These are phyloP conservation scores for Aspergillus sclerotioniger DNA, from an alignment of 495 filamentous ascomycete species.

Conservation along the genomic window DNA sequence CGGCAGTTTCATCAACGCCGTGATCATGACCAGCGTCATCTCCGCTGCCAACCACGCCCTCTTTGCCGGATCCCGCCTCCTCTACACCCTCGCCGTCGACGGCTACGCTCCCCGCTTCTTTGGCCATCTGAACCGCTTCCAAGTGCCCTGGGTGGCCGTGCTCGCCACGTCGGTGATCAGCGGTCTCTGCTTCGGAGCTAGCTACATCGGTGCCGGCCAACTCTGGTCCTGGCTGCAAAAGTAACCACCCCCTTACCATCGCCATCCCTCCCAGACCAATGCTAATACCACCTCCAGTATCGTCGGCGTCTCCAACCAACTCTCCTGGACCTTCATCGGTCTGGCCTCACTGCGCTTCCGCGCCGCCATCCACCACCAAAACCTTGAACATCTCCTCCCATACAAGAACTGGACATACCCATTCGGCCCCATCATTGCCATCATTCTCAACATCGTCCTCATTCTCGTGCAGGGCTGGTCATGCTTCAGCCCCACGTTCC, in stretches of 20 bases:
- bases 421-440: slow-evolving; percentile 49
- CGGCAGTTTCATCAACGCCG: slow-evolving; percentile 56
- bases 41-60: slow-evolving; percentile 55
- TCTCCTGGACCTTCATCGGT: slow-evolving; percentile 60
- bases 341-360: slow-evolving; percentile 61
- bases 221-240: slow-evolving; percentile 59
- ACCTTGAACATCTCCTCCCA: slow-evolving; percentile 56
- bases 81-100: slow-evolving; percentile 49
- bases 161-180: slow-evolving; percentile 54
- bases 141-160: slow-evolving; percentile 59
- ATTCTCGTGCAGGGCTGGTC: slow-evolving; percentile 62
- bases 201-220: slow-evolving; percentile 59
- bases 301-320: slow-evolving; percentile 62
- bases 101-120: slow-evolving; percentile 50
- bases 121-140: slow-evolving; percentile 50
- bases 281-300: slow-evolving; percentile 29
- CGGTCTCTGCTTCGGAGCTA: slow-evolving; percentile 59
- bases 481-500: slow-evolving; percentile 53
- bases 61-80: slow-evolving; percentile 52
- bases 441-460: slow-evolving; percentile 53
- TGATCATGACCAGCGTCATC: slow-evolving; percentile 53
- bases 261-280: background rate
- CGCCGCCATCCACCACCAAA: slow-evolving; percentile 49
- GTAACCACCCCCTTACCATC: slow-evolving; percentile 19
- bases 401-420: slow-evolving; percentile 65